Evolutionary conservation across 1,139 yeast species (phyloP), one percentile per base, ranked within the genome.

Genomic region (Hyphopichia wangnamkhiaoensis): DNA sequence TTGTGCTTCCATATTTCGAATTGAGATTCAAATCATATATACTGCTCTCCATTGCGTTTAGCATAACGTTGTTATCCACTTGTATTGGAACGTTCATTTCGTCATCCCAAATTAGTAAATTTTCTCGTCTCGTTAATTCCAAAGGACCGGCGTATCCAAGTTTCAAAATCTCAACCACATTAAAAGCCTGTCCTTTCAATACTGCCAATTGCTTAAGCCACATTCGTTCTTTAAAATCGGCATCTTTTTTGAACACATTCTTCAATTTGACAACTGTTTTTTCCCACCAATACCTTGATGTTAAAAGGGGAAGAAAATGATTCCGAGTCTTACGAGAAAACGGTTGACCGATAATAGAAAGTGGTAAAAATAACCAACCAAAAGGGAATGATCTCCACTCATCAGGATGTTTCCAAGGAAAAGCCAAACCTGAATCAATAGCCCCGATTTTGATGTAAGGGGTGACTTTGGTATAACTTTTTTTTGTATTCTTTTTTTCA

Each of bases 381-480:
- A 77, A 84, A 0, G 93, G 93, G 49, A 82, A 84, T 1, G 88
- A 81, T 39, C 93, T 63, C 90, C 91, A 84, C 52, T 83, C 90
- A 56, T 84, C 87, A 0, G 93, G 93, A 48, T 83, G 88, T 50
- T 84, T 84, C 91, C 91, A 84, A 4, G 93, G 93, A 50, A 82
- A 84, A 0, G 91, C 76, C 23, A 84, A 65, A 0, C 91, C 91
- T 3, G 88, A 82, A 52, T 84, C 93, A 37, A 84, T 84, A 0
- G 93, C 93, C 2, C 89, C 90, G 16, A 84, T 68, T 37, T 65
- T 71, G n/a, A 84, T 47, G 0, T 43, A 45, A 0, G 85, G 84
- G 20, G 47, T 48, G 40, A 51, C 32, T 26, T 48, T 53, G 10
- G 34, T 43, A 3, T 26, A 39, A 4, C 31, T 41, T 9, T 38